Evolutionary conservation across 805 yeast species (phyloP).

Genomic region (Ogataea sp.): DNA sequence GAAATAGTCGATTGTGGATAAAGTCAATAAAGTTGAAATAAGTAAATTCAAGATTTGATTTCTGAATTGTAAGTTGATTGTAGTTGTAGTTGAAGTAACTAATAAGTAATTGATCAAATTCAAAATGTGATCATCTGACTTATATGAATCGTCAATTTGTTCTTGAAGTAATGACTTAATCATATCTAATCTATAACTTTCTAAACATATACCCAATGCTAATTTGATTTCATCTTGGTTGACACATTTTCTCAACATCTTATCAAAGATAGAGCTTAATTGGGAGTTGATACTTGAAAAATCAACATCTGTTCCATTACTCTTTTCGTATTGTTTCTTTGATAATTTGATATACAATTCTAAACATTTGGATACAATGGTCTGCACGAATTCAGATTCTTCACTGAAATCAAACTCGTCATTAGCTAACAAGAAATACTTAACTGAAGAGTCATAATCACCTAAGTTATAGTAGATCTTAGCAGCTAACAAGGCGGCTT

Average conservation of each 20-base stretch:
- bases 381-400: constrained; percentile 80
- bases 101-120: constrained; percentile 65
- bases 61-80: constrained; percentile 60
- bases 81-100: constrained; percentile 61
- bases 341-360: constrained; percentile 68
- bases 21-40: constrained; percentile 48
- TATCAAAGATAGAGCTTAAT: constrained; percentile 66
- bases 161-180: constrained; percentile 47
- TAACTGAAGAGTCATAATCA: constrained; percentile 85
- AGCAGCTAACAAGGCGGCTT: constrained; percentile 90
- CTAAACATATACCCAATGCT: constrained; percentile 87
- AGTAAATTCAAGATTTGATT: constrained; percentile 53
- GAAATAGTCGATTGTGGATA: constrained; percentile 70
- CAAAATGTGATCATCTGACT: constrained; percentile 46
- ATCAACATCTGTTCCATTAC: constrained; percentile 10
- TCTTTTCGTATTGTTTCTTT: constrained; percentile 33
- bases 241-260: constrained; percentile 78
- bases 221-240: constrained; percentile 61
- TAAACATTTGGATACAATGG: constrained; percentile 89
- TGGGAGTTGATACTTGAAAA: constrained; percentile 30
- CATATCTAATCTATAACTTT: constrained; percentile 78
- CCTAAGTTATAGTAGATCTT: constrained; percentile 89
- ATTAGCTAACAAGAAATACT: constrained; percentile 81
- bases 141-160: constrained; percentile 9
- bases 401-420: constrained; percentile 68